These are phyloP conservation scores for Epichloe amarillans DNA, from an alignment of 2,329 filamentous ascomycete genomes.

Conservation along the genomic window DNA sequence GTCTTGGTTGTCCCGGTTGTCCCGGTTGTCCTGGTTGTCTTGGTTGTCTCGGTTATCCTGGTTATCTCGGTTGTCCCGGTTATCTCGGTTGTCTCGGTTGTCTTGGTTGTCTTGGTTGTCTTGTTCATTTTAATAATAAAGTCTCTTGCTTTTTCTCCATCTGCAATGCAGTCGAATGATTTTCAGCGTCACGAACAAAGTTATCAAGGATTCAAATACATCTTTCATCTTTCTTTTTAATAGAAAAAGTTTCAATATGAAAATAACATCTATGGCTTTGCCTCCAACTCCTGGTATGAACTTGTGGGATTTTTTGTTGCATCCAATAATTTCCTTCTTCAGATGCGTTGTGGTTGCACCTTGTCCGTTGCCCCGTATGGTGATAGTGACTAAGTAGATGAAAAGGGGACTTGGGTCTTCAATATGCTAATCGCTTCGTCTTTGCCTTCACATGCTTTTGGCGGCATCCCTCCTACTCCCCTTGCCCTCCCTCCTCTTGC, in stretches of 20 bases:
- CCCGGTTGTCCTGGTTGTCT: no score
- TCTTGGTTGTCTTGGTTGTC: no score
- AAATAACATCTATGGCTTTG: constrained; percentile 1
- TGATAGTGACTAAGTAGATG: not conserved
- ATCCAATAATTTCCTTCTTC: constrained; percentile 1
- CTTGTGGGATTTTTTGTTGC: not conserved
- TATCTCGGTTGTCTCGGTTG: no score
- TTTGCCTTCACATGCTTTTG: not conserved
- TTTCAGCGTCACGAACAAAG: no score
- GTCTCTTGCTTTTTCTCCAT: no score
- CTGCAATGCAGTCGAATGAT: no score
- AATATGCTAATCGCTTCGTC: not conserved
- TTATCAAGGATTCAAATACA: not conserved
- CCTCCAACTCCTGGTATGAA: constrained; percentile 3
- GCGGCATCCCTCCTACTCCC: not conserved
- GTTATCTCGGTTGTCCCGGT: no score
- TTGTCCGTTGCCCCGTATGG: not conserved
- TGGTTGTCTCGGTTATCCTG: no score
- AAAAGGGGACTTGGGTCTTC: not conserved
- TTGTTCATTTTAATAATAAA: no score
- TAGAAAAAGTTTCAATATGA: not conserved
- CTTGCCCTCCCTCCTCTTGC: no score
- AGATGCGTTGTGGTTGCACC: not conserved
- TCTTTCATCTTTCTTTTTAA: not conserved
- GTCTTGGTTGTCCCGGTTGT: no score